Evolutionary conservation across 768 basidiomycete genomes (phyloP), one percentile per base, ranked within the genome.

Genomic region (Kwoniella mangroviensis): DNA sequence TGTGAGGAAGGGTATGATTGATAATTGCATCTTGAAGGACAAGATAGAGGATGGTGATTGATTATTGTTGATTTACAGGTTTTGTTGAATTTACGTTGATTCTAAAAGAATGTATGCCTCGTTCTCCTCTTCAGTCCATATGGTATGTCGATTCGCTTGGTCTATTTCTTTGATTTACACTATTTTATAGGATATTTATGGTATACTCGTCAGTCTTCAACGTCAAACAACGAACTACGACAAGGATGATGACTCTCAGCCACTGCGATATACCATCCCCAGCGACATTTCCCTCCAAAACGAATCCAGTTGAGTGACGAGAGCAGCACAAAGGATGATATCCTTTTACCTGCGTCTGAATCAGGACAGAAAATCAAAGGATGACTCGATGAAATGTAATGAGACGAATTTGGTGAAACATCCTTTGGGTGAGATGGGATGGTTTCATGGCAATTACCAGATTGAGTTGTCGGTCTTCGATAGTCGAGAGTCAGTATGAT

Each of bases 1-100:
- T 15, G 67, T 40, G 51, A 75, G 40, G 68, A 73, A 54, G 24
- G 28, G 56, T 60, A 69, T 42, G 51, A 63, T n/a, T 21, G 15
- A 42, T 19, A 55, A 24, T 53, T 17, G 15, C 52, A 40, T 52
- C 11, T 21, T n/a, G 49, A n/a, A 41, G 26, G 63, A 34, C 9
- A 34, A 34, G 51, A 22, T 54, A 28, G 45, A 19, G 45, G 19
- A 19, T 49, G 15, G 13, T 49, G 15, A 3, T 49, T 49, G 45
- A 49, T 49, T 49, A 4, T 17, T 19, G 6, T 19, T 49, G 45
- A 49, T 49, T 49, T 49, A 15, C 13, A 19, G 45, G 19, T 49
- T 49, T 13, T 15, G 10, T 13, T 17, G 19, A 15, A 0, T 49
- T 17, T 49, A 49, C 13, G 45, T 13, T 49, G 13, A 15, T 49